These are phyloP conservation scores for Tuber calosporum DNA, from an alignment of 495 filamentous ascomycete genomes.

Conservation along the genomic window DNA sequence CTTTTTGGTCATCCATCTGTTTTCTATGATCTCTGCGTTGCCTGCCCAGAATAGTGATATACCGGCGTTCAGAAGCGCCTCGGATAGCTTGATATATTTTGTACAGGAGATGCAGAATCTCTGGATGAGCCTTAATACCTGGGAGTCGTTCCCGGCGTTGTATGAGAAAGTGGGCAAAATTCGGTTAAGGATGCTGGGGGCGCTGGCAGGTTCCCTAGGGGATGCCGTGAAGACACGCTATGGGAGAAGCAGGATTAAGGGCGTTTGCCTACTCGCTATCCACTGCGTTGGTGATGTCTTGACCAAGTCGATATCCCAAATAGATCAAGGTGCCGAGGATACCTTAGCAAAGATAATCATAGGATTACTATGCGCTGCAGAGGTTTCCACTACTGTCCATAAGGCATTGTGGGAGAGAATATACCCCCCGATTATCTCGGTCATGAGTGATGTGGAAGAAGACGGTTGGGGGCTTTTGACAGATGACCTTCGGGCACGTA, in stretches of 20 bases:
- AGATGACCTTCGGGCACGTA: constrained; percentile 31
- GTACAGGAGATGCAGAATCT: constrained; percentile 34
- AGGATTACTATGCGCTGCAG: constrained; percentile 22
- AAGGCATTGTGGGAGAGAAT: constrained; percentile 28
- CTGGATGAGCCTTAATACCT: constrained; percentile 31
- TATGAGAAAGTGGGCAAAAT: constrained; percentile 22
- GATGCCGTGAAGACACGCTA: constrained; percentile 25
- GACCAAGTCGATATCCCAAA: constrained; percentile 15
- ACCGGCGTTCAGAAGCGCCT: constrained; percentile 24
- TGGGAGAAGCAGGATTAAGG: constrained; percentile 28
- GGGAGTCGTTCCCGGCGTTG: constrained; percentile 36
- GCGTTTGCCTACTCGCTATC: constrained; percentile 32
- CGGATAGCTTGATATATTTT: constrained; percentile 28
- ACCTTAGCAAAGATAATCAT: constrained; percentile 32
- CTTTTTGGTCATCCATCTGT: constrained; percentile 34
- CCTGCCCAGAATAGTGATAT: constrained; percentile 9
- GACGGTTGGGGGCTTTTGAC: constrained; percentile 19
- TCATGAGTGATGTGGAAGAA: constrained; percentile 21
- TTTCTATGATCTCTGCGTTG: constrained; percentile 30
- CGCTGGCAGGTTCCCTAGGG: constrained; percentile 24
- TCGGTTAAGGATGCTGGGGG: constrained; percentile 26
- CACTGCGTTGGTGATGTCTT: constrained; percentile 30
- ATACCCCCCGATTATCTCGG: constrained; percentile 21
- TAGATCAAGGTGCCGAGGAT: constrained; percentile 15
- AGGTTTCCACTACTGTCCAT: constrained; percentile 13